Evolutionary conservation across 768 basidiomycete species (phyloP), one percentile per base, ranked within the genome.

Genomic region (Daedalea quercina): DNA sequence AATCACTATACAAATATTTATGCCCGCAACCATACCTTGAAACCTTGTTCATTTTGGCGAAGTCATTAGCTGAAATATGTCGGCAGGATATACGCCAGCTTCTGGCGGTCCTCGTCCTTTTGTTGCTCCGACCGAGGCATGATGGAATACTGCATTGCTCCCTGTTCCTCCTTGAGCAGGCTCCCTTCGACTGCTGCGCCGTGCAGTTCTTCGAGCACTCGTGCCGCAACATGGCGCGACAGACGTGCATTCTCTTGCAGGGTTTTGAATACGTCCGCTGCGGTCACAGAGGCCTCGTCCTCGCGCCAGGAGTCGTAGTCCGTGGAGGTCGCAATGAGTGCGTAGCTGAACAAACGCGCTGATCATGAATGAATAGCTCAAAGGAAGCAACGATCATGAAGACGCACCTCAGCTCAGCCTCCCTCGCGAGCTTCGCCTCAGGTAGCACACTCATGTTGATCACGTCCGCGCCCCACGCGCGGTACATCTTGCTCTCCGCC

Each of bases 381-480:
- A 22, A 7, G 28, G 45, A 20, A 9, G 31, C 24, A 19, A 31
- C 28, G 28, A n/a, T n/a, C n/a, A n/a, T n/a, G n/a, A 31, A 31
- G 28, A 31, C 19, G 48, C 54, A 94, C 93, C 86, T 86, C 12
- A 99, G 69, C 70, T 99, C 95, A 1, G 93, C 94, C 73, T 99
- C 94, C 13, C 94, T 74, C 2, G 95, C 95, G 40, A 97, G 76
- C 74, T 98, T 98, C n/a, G 94, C 84, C 71, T 99, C 95, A 1
- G 96, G 96, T 24, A 97, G 73, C 37, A 90, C 90, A 54, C 90
- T 95, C 95, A 99, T 99, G 69, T 97, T 94, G 71, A 95, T 94
- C 64, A 95, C 71, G 67, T 95, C 91, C 6, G 83, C 90, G 9
- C 95, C 95, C 88, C 90, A 94, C 44, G 78, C 76, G 20, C 93